Base-by-base conservation (phyloP, 768 basidiomycete species). In the Lepiota brunneoincarnata region DNA sequence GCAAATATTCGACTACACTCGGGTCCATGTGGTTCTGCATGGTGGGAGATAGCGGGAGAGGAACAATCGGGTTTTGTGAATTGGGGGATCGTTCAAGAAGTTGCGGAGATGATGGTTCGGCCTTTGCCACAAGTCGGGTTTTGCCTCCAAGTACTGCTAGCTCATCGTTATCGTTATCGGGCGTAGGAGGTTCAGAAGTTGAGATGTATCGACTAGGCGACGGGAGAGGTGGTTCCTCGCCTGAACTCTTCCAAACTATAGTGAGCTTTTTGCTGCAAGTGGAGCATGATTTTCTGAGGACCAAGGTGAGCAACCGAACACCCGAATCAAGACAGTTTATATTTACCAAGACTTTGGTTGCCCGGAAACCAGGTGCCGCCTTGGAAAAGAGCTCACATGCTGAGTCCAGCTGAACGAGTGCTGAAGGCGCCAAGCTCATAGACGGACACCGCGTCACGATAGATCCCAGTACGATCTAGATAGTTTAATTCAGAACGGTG, bases 371-470 rank as follows among this genome's bases (percentile, higher is more conserved):
- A 17, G 71, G 75, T 9, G 86, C 86, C 17, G 84, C 80, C 63
- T 84, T 85, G n/a, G 82, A 74, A 60, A 89, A 88, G 26, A 89
- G 75, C 52, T 87, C 83, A 59, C 86, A 88, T 5, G 87, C 87
- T 0, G 87, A 87, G 63, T 89, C 85, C 24, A 89, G 70, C 61
- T 89, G 87, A 6, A 81, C 77, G 7, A 89, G 76, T 3, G 87
- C 87, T 20, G 87, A 89, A 15, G 86, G 84, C 18, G 87, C 87
- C 56, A 89, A 68, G 60, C 86, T 87, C 81, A 89, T 87, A 15
- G 87, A 89, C 10, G 87, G 87, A 67, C 87, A 89, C 47, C 86
- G 76, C 15, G 87, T 89, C 10, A 89, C 87, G 34, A 89, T 86
- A 18, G 86, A 86, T 34, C 87, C 87, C 43, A 89, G 69, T 47